Evolutionary conservation across 257 asterid species (phyloP), one percentile per base, ranked within the genome.

Genomic region (Voacanga thouarsii): DNA sequence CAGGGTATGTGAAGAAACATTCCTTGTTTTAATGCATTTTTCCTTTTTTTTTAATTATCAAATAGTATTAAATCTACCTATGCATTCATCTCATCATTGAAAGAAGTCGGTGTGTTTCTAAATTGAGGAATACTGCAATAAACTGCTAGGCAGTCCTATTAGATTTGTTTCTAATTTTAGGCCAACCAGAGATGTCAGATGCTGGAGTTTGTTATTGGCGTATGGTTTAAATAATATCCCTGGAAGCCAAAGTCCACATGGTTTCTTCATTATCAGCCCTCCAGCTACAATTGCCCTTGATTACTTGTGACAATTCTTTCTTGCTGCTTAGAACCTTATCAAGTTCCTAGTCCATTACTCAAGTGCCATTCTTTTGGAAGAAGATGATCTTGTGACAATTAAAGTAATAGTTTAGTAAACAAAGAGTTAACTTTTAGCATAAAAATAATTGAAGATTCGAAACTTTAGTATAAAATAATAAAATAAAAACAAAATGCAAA

Each of bases 111-210:
- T 69, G 53, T 24, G 21, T 73, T 73, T 73, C 66, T 44, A 53
- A 44, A 63, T 76, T 9, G 55, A 74, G 68, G 39, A 4, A 60
- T 26, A 8, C 28, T 18, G 64, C 51, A 74, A 5, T 19, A 41
- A 57, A 30, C 74, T 12, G 3, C 8, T 7, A 60, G 10, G 4
- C 2, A 47, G 56, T 45, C 37, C 21, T 7, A 74, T 33, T 51
- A 9, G 63, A 44, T 68, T 39, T 53, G 30, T 68, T 77, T 71
- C 81, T 61, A 72, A 72, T 51, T 81, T 71, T 72, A 65, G 91
- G 84, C 61, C 80, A 80, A 80, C 80, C 82, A 51, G 59, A 80
- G 77, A 76, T 71, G 81, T 18, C 65, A 82, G 74, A 77, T 72
- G 75, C 4, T 12, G 83, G 12, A 81, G 49, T 81, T 84, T 72